Conservation (phyloP, 495 filamentous ascomycete genomes). For the Talaromyces proteolyticus region DNA sequence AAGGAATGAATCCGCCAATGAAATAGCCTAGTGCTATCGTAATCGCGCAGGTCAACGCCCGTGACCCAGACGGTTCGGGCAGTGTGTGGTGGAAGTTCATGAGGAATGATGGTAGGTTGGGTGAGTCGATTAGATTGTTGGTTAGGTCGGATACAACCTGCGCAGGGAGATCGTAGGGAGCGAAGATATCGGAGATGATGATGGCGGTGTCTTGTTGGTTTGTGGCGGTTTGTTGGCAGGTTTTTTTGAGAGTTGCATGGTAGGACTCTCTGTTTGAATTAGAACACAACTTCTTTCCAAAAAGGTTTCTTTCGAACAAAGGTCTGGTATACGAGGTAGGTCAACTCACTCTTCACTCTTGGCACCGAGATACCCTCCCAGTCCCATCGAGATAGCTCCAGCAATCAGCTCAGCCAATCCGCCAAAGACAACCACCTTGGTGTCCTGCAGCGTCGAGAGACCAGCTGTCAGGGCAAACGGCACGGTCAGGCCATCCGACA, state of each 20-base stretch:
- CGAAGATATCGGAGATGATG: constrained; percentile 45
- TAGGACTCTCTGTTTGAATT: constrained; percentile 39
- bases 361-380: constrained; percentile 60
- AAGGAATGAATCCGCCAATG: constrained; percentile 64
- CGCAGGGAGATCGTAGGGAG: constrained; percentile 47
- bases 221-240: constrained; percentile 30
- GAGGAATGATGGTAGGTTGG: constrained; percentile 45
- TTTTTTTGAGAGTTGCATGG: constrained; percentile 42
- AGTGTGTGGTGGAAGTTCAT: constrained; percentile 54
- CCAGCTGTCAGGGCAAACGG: constrained; percentile 56
- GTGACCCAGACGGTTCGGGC: constrained; percentile 41
- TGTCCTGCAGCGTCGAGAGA: constrained; percentile 46
- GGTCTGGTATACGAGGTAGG: not conserved
- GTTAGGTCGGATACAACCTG: constrained; percentile 39
- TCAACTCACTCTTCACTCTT: constrained; percentile 57
- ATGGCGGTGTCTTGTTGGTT: constrained; percentile 27
- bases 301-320: not conserved
- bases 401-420: constrained; percentile 54
- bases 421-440: constrained; percentile 51
- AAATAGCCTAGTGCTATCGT: constrained; percentile 70
- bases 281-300: too few species aligned
- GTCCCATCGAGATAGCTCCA: constrained; percentile 53
- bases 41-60: constrained; percentile 52
- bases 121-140: constrained; percentile 39
- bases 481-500: constrained; percentile 56